phyloP scores from a whole-genome alignment of 805 yeast genomes.

The Brettanomyces sp. region DNA sequence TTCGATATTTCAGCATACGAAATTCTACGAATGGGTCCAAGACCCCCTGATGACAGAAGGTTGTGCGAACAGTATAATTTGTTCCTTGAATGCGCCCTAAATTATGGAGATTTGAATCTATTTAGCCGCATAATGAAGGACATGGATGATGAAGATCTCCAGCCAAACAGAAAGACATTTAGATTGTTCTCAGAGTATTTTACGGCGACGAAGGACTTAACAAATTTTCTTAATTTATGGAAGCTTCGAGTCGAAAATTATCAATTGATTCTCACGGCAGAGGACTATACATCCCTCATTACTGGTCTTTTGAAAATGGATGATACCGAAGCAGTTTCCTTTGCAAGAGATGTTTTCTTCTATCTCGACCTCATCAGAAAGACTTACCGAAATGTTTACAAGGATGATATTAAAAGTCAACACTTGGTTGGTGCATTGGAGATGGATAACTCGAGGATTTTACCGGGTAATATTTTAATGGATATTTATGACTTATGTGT shows the following conservation, averaged over 20 bases:
- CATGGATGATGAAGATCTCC: conserved; percentile 1
- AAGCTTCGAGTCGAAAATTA: conserved; percentile 11
- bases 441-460: conserved; percentile 6
- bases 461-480: conserved; percentile 15
- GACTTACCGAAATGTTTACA: conserved; percentile 7
- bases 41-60: conserved; percentile 8
- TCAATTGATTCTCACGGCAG: conserved; percentile 7
- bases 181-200: conserved; percentile 9
- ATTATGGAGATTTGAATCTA: background rate
- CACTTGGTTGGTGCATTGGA: background rate
- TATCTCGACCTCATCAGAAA: conserved; percentile 11
- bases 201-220: conserved; percentile 7
- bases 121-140: background rate
- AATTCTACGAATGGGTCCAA: conserved; percentile 4
- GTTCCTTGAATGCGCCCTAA: conserved; percentile 1
- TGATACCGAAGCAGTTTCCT: conserved; percentile 4
- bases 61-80: conserved; percentile 1
- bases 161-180: conserved; percentile 13
- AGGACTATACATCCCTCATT: conserved; percentile 10
- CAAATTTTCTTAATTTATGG: conserved; percentile 12
- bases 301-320: conserved; percentile 6
- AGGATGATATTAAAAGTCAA: conserved; percentile 2
- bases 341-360: conserved; percentile 15
- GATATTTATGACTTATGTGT: conserved; percentile 17
- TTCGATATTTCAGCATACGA: conserved; percentile 9